Conservation (phyloP, 225 moss, liverwort and hornwort species). For the Polytrichum formosum region DNA sequence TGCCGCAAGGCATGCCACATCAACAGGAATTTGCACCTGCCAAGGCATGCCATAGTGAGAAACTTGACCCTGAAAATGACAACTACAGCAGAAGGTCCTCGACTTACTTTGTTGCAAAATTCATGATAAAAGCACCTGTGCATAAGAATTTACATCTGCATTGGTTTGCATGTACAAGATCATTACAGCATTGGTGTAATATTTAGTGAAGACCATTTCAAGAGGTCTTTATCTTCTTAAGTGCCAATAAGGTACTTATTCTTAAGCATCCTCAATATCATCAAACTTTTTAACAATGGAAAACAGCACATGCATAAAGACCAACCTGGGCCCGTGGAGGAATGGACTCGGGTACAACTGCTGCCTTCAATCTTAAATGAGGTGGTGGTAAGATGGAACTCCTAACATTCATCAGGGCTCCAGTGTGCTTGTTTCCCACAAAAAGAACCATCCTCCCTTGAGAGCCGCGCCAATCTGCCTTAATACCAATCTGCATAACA, state of each 20-base stretch:
- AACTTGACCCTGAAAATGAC: neutral
- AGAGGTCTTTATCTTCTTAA: no score
- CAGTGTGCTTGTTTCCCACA: conserved; percentile 82
- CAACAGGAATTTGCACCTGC: conserved; percentile 87
- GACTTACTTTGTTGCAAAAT: no score
- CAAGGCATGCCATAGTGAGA: conserved; percentile 20
- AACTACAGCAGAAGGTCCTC: neutral
- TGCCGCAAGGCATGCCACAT: conserved; percentile 74
- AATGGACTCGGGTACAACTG: conserved; percentile 65
- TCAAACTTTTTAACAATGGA: no score
- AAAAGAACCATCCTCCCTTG: conserved; percentile 88
- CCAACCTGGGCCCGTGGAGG: conserved; percentile 88
- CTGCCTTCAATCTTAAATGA: conserved; percentile 71
- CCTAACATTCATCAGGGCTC: conserved; percentile 57
- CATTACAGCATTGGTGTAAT: no score
- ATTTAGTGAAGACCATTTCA: no score
- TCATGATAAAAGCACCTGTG: no score
- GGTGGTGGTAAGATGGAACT: conserved; percentile 68
- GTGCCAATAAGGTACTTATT: no score
- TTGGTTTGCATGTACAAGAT: no score
- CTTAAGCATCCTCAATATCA: no score
- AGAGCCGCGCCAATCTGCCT: conserved; percentile 82
- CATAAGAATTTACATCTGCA: no score
- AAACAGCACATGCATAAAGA: neutral
- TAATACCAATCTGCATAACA: conserved; percentile 81